These are phyloP conservation scores for Brassica rapa DNA, from an alignment of 345 rosid species.

Conservation along the genomic window DNA sequence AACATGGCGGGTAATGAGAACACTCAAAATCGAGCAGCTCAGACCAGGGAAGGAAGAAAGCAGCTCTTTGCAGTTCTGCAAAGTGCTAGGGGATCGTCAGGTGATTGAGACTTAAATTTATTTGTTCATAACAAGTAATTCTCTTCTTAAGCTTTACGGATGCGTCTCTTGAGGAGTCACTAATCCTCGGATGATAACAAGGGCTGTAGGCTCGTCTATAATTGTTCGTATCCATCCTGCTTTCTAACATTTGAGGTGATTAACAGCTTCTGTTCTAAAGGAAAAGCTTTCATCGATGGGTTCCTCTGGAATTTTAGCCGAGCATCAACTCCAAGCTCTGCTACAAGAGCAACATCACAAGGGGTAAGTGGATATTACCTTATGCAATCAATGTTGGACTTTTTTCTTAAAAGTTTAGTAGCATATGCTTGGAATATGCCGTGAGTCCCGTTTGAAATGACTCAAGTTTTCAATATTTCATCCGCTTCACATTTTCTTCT, in stretches of 20 bases:
- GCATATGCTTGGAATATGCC: slow-evolving; percentile 11
- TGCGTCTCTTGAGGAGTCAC: slow-evolving; percentile 9
- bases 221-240: slow-evolving; percentile 1
- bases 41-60: slow-evolving; percentile 94
- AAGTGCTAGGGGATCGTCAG: slow-evolving; percentile 98
- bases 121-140: slow-evolving; percentile 13
- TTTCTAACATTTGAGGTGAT: slow-evolving; percentile 43
- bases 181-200: slow-evolving; percentile 4
- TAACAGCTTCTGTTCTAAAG: slow-evolving; percentile 90
- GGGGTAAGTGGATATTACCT: slow-evolving; percentile 61
- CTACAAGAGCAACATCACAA: slow-evolving; percentile 83
- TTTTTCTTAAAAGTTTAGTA: not conserved
- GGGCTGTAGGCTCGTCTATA: slow-evolving; percentile 9
- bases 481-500: slow-evolving; percentile 18
- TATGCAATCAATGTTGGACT: slow-evolving; percentile 16
- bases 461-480: slow-evolving; percentile 2
- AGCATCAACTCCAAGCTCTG: slow-evolving; percentile 96
- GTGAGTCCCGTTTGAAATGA: not conserved
- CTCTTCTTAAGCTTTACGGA: slow-evolving; percentile 9
- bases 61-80: slow-evolving; percentile 97
- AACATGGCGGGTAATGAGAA: slow-evolving; percentile 60
- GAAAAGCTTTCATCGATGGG: slow-evolving; percentile 92
- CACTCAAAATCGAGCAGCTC: slow-evolving; percentile 73
- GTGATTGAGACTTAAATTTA: slow-evolving; percentile 45
- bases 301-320: slow-evolving; percentile 95